Evolutionary conservation across 192 early-diverging fungal genomes (phyloP).

Genomic region (Polychytrium aggregatum): DNA sequence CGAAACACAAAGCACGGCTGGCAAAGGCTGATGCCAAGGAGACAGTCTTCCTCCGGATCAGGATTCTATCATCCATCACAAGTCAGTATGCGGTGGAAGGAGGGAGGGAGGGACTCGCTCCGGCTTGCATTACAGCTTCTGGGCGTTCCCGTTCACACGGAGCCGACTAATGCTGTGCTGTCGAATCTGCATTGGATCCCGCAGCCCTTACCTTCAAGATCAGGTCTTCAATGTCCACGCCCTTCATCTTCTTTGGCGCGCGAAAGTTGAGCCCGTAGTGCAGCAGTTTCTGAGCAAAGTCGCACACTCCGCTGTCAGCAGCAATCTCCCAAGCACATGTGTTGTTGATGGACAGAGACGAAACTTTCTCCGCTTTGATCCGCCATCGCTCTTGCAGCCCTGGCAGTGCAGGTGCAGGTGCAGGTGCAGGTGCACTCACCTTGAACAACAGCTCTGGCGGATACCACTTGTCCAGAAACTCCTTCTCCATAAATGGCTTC

Average conservation of each 20-base stretch:
- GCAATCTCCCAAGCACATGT: conserved; percentile 8
- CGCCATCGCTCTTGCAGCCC: no score
- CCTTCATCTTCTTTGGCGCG: conserved; percentile 26
- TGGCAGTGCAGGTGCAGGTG: not conserved
- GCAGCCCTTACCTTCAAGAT: conserved; percentile 30
- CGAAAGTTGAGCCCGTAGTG: conserved; percentile 31
- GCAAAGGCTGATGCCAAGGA: conserved; percentile 27
- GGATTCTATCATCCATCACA: conserved; percentile 20
- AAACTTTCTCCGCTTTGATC: no score
- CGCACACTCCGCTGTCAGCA: not conserved
- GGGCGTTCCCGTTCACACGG: no score
- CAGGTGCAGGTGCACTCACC: conserved; percentile 9
- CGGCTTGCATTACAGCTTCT: no score
- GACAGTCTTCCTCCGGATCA: conserved; percentile 19
- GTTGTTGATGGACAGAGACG: not conserved
- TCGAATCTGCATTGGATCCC: not conserved
- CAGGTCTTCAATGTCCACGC: conserved; percentile 28
- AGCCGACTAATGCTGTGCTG: no score
- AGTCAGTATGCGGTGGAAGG: not conserved
- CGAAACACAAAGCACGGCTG: conserved; percentile 9
- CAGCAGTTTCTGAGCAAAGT: conserved; percentile 20
- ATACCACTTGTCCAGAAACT: conserved; percentile 13
- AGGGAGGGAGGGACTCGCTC: not conserved
- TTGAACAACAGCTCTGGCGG: conserved; percentile 27
- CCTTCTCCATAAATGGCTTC: conserved; percentile 11